Evolutionary conservation across 176 grass and related monocot genomes (phyloP).

Genomic region (Triticum timopheevii): DNA sequence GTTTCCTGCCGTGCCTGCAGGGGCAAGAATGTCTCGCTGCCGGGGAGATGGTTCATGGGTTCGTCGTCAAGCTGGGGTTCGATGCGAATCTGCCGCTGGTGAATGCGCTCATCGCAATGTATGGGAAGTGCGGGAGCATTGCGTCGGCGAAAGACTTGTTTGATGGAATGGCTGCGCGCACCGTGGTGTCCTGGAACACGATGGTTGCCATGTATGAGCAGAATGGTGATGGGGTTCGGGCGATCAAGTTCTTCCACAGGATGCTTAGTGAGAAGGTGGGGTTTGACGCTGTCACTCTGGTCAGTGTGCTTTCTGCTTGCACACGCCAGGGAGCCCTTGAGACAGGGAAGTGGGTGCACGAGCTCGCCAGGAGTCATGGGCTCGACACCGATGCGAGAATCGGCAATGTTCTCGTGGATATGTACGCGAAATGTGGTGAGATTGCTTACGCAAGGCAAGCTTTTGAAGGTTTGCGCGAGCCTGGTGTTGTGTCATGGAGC

Average conservation of each 20-base stretch:
- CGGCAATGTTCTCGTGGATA: constrained; percentile 61
- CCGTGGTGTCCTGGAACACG: constrained; percentile 78
- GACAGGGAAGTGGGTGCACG: constrained; percentile 78
- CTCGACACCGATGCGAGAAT: constrained; percentile 59
- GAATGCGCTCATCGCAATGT: constrained; percentile 81
- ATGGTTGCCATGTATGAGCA: constrained; percentile 90
- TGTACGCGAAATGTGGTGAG: constrained; percentile 75
- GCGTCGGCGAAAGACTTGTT: constrained; percentile 48
- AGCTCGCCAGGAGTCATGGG: constrained; percentile 45
- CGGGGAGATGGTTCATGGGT: constrained; percentile 63
- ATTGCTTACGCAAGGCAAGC: constrained; percentile 47
- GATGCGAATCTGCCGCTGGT: constrained; percentile 46
- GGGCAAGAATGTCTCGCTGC: constrained; percentile 37
- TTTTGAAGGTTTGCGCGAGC: constrained; percentile 51
- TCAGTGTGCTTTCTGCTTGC: constrained; percentile 79
- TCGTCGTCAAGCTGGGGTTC: constrained; percentile 52
- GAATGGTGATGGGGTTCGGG: constrained; percentile 24
- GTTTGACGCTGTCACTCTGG: constrained; percentile 66
- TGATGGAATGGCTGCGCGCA: constrained; percentile 40
- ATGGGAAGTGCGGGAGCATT: constrained; percentile 51
- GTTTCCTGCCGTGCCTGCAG: constrained; percentile 75
- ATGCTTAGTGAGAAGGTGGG: constrained; percentile 70
- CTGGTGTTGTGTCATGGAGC: constrained; percentile 63
- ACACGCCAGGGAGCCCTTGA: constrained; percentile 52
- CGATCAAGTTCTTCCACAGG: constrained; percentile 64